Evolutionary conservation across 2,329 filamentous ascomycete species (phyloP), one percentile per base, ranked within the genome.

Genomic region (Sarocladiaceae sp.): DNA sequence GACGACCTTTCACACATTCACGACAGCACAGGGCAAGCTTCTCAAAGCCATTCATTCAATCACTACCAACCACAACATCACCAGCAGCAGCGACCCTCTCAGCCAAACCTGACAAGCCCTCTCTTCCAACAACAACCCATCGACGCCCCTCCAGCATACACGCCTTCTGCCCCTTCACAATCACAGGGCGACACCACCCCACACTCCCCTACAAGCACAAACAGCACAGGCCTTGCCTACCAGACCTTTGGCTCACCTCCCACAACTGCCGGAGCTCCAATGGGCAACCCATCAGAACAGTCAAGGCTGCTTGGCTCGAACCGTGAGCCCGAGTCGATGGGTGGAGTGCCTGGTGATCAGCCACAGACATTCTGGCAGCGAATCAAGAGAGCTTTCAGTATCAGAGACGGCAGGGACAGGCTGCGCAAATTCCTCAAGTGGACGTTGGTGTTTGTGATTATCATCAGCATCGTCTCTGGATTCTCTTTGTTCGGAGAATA

Each of bases 111-210:
- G 39, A 31, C 44, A 21, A 50, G 35, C 12, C 27, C 26, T 34
- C 43, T 50, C 20, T 42, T 54, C 41, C 50, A 49, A 37, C 53
- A 57, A 13, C 51, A 50, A 27, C 58, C 54, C 3, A 48, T 51
- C 32, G 69, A 72, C 45, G 70, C 72, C 5, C 73, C 73, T 9
- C 73, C 73, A 6, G 73, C 73, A 9, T 76, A 76, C 54, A 70
- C 68, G 2, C 70, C 71, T 6, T 68, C 64, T 12, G 47, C 51
- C 3, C 48, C 50, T 4, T 60, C 62, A 13, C 59, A 62, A 18
- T 66, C 66, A 11, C 57, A 62, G 6, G 50, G 57, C 13, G 45
- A 45, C 21, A 46, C 39, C 40, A 56, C 48, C 45, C 23, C 37
- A 4, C 12, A 21, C 6, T 41, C 37, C 4, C 37, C 37, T 18